These are phyloP conservation scores for Amoebophrya sp. DNA, from an alignment of 169 alveolate genomes.

Conservation along the genomic window DNA sequence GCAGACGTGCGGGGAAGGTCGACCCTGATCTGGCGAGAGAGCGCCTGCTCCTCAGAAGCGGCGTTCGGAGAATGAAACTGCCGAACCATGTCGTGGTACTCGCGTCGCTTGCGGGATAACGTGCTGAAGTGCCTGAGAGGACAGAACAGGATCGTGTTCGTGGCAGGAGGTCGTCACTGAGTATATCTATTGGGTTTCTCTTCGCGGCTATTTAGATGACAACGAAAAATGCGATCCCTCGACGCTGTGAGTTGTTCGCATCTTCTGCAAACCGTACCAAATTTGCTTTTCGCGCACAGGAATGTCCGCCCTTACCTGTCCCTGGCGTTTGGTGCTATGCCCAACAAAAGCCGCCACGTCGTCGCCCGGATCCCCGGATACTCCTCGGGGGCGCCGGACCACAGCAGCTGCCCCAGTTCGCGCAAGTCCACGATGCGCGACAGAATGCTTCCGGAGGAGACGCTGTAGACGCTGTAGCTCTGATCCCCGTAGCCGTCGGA, in stretches of 20 bases:
- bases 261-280: too few species aligned
- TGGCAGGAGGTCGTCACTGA: too few species aligned
- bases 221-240: too few species aligned
- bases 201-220: too few species aligned
- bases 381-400: slow-evolving; percentile 15
- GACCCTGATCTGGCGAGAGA: slow-evolving; percentile 29
- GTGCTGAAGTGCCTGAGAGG: neutral
- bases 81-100: neutral
- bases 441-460: too few species aligned
- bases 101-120: neutral
- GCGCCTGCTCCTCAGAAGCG: neutral
- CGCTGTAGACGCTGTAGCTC: too few species aligned
- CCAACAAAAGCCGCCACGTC: neutral
- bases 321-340: neutral
- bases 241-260: too few species aligned
- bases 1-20: slow-evolving; percentile 77
- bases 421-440: slow-evolving; percentile 5
- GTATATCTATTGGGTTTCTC: too few species aligned
- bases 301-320: neutral
- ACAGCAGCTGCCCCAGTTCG: neutral
- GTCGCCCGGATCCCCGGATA: neutral
- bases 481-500: too few species aligned
- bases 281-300: too few species aligned
- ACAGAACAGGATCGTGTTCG: too few species aligned
- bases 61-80: neutral